phyloP scores from a whole-genome alignment of 495 filamentous ascomycete species.

The Schizothecium vesticola region DNA sequence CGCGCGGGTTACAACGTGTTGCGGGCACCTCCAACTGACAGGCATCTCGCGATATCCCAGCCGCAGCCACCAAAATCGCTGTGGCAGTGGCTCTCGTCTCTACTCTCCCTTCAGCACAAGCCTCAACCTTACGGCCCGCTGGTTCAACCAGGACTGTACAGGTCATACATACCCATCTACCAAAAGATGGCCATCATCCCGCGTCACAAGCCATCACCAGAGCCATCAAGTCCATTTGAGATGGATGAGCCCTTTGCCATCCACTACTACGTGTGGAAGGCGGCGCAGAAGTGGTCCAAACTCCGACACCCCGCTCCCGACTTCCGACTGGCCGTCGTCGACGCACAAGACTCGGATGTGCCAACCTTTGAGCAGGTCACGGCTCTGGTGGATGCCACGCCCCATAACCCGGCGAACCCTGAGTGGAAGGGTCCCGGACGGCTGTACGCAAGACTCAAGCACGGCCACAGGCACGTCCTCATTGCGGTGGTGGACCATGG shows the following conservation, averaged over 20 bases:
- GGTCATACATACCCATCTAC: slow-evolving; percentile 75
- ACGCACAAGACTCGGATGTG: slow-evolving; percentile 62
- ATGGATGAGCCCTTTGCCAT: slow-evolving; percentile 57
- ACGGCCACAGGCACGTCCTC: slow-evolving; percentile 78
- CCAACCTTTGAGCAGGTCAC: slow-evolving; percentile 68
- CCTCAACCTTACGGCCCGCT: slow-evolving; percentile 56
- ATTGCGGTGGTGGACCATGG: slow-evolving; percentile 87
- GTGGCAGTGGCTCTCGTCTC: slow-evolving; percentile 40
- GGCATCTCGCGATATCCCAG: slow-evolving; percentile 1
- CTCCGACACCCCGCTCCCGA: slow-evolving; percentile 68
- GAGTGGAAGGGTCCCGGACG: slow-evolving; percentile 43
- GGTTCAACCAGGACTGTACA: slow-evolving; percentile 69
- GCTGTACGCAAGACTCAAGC: slow-evolving; percentile 65
- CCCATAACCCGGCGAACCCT: slow-evolving; percentile 54
- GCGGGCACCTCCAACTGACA: slow-evolving; percentile 49
- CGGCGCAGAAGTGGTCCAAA: slow-evolving; percentile 61
- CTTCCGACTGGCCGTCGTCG: slow-evolving; percentile 74
- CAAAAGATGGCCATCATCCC: slow-evolving; percentile 68
- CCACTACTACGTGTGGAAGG: slow-evolving; percentile 74
- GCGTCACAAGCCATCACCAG: slow-evolving; percentile 51
- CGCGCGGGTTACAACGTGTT: slow-evolving; percentile 76
- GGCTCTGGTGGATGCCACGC: slow-evolving; percentile 61
- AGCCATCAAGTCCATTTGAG: slow-evolving; percentile 16
- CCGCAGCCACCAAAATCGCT: slow-evolving; percentile 17
- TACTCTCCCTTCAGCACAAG: slow-evolving; percentile 21